These are phyloP conservation scores for Bipolaris gigantea DNA, from an alignment of 2,329 filamentous ascomycete genomes.

Conservation along the genomic window DNA sequence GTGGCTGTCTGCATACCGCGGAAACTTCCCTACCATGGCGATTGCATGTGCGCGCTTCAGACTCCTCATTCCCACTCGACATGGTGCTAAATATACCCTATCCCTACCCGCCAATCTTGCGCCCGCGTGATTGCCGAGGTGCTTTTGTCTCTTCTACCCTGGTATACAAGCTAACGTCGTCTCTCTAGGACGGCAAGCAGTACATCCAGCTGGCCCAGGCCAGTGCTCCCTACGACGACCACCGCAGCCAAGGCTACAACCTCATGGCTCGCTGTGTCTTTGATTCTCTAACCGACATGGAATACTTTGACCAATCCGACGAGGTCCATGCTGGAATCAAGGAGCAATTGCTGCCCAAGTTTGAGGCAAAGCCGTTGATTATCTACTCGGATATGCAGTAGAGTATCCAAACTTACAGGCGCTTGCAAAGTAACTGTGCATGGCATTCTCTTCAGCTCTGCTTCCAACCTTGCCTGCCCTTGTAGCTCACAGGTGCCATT, in stretches of 20 bases:
- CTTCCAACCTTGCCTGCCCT: not conserved
- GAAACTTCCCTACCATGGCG: not conserved
- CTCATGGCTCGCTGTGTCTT: slow-evolving; percentile 66
- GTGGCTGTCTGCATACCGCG: slow-evolving; percentile 10
- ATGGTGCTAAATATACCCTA: slow-evolving; percentile 2
- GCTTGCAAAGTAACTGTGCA: not conserved
- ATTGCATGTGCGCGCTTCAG: slow-evolving; percentile 5
- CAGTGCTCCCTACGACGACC: slow-evolving; percentile 58
- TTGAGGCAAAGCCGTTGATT: slow-evolving; percentile 31
- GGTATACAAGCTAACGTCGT: slow-evolving; percentile 13
- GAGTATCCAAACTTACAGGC: not conserved
- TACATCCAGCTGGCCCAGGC: slow-evolving; percentile 66
- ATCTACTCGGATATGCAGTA: slow-evolving; percentile 30
- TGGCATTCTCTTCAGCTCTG: not conserved
- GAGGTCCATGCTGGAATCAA: slow-evolving; percentile 59
- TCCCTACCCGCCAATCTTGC: not conserved
- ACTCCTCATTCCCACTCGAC: not conserved
- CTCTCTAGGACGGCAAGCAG: slow-evolving; percentile 65
- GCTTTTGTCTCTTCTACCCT: not conserved
- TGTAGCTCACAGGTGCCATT: not conserved
- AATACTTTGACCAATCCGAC: slow-evolving; percentile 67
- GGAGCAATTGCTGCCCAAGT: slow-evolving; percentile 32
- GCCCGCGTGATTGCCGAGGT: not conserved
- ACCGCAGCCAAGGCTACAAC: slow-evolving; percentile 67
- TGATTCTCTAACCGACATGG: slow-evolving; percentile 66